Evolutionary conservation across 306 rosid genomes (phyloP).

Genomic region (Sphenostylis stenocarpa): DNA sequence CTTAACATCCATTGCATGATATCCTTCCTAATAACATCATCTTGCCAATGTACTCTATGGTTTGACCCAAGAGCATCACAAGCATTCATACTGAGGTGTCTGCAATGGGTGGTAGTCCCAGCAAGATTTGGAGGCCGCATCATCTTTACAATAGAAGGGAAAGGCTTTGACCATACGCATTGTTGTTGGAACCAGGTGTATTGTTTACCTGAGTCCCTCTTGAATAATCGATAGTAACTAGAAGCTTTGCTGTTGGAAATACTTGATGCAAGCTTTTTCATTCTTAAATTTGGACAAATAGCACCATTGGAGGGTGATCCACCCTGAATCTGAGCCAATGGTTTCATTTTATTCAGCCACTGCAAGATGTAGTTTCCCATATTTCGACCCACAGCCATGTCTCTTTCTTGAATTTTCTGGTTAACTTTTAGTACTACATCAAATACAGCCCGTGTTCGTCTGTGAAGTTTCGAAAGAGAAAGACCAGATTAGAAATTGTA

Average conservation of each 20-base stretch:
- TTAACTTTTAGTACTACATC: slow-evolving; percentile 57
- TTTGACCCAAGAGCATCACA: slow-evolving; percentile 27
- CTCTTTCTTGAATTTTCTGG: slow-evolving; percentile 66
- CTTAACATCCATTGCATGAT: slow-evolving; percentile 68
- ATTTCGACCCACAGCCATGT: slow-evolving; percentile 66
- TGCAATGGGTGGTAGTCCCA: slow-evolving; percentile 45
- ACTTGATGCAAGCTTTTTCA: slow-evolving; percentile 31
- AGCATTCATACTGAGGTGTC: slow-evolving; percentile 33
- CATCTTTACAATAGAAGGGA: slow-evolving; percentile 59
- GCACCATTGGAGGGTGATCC: slow-evolving; percentile 13
- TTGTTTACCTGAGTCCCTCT: slow-evolving; percentile 48
- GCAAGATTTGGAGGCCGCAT: slow-evolving; percentile 48
- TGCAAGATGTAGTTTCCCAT: slow-evolving; percentile 62
- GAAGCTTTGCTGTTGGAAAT: slow-evolving; percentile 40
- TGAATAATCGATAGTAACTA: slow-evolving; percentile 33
- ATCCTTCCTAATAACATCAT: slow-evolving; percentile 53
- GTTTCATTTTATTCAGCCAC: slow-evolving; percentile 58
- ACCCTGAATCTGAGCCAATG: slow-evolving; percentile 61
- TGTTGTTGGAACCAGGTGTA: not conserved
- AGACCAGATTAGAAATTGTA: not conserved
- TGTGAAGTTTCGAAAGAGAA: slow-evolving; percentile 27
- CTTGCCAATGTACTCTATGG: slow-evolving; percentile 33
- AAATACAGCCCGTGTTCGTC: slow-evolving; percentile 65
- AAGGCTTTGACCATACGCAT: slow-evolving; percentile 43
- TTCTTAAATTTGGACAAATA: slow-evolving; percentile 26